Conservation (phyloP, 2,329 filamentous ascomycete species). For the Monilinia fructicola region DNA sequence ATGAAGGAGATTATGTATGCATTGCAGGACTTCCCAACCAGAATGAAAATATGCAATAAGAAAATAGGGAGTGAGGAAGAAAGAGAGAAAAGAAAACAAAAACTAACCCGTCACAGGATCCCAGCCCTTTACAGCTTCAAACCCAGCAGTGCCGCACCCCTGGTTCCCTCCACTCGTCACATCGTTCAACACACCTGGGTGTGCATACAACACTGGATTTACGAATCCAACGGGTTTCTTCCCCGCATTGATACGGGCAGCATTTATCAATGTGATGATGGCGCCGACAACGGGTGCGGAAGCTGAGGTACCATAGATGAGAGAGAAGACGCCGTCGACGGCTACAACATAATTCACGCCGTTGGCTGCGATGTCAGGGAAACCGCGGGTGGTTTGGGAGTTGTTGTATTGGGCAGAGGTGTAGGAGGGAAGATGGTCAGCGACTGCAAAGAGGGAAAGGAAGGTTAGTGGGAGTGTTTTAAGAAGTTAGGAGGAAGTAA, state of each 20-base stretch:
- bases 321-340: constrained; percentile 45
- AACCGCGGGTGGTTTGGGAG: constrained; percentile 46
- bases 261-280: constrained; percentile 61
- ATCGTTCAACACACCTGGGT: constrained; percentile 37
- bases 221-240: constrained; percentile 46
- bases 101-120: constrained; percentile 42
- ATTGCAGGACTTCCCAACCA: not conserved
- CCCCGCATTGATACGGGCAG: constrained; percentile 54
- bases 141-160: constrained; percentile 43
- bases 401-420: constrained; percentile 49
- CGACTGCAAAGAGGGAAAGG: constrained; percentile 29
- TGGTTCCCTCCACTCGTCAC: constrained; percentile 44
- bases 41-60: not conserved
- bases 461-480: constrained; percentile 41
- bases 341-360: constrained; percentile 47
- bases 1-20: not conserved
- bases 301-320: constrained; percentile 52
- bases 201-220: constrained; percentile 45
- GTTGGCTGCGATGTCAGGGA: constrained; percentile 49
- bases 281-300: constrained; percentile 44
- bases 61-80: too few species aligned
- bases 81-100: not conserved
- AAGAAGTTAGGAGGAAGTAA: too few species aligned
- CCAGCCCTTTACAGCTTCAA: constrained; percentile 41
- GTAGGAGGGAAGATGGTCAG: constrained; percentile 27